Evolutionary conservation across 352 stramenopile genomes (phyloP).

Genomic region (Elongisporangium prolatum): DNA sequence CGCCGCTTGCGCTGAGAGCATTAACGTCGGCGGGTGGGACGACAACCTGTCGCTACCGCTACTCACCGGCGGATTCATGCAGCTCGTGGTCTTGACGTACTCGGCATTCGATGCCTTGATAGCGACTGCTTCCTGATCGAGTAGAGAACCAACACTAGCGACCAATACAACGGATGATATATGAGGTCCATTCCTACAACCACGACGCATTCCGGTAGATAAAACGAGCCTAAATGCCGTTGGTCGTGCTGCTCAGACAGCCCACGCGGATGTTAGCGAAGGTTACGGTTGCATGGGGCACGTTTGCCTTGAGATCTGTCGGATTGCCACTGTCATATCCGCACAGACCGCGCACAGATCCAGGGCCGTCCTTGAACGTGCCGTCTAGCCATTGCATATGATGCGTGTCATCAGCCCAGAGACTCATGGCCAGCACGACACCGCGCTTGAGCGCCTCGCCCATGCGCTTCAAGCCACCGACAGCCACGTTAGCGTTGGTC

Average conservation of each 20-base stretch:
- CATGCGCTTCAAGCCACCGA: constrained; percentile 53
- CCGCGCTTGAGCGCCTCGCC: constrained; percentile 48
- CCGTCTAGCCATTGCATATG: constrained; percentile 74
- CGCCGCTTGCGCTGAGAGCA: constrained; percentile 31
- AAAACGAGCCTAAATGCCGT: no score
- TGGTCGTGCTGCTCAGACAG: no score
- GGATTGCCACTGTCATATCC: constrained; percentile 44
- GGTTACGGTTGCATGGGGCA: no score
- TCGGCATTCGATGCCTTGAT: no score
- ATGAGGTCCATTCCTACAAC: no score
- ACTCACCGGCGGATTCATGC: constrained; percentile 32
- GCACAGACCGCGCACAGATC: constrained; percentile 51
- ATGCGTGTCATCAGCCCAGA: constrained; percentile 64
- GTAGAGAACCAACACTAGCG: no score
- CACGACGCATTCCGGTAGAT: no score
- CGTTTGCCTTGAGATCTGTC: constrained; percentile 34
- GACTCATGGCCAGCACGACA: constrained; percentile 65
- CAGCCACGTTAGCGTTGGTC: constrained; percentile 35
- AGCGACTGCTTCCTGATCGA: no score
- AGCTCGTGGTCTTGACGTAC: no score
- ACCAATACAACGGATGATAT: no score
- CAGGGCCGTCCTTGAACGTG: no score
- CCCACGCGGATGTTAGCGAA: no score
- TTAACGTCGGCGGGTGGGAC: constrained; percentile 44
- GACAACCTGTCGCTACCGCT: constrained; percentile 58